Evolutionary conservation across 2,329 filamentous ascomycete species (phyloP), one percentile per base, ranked within the genome.

Genomic region (Juglanconis juglandina): DNA sequence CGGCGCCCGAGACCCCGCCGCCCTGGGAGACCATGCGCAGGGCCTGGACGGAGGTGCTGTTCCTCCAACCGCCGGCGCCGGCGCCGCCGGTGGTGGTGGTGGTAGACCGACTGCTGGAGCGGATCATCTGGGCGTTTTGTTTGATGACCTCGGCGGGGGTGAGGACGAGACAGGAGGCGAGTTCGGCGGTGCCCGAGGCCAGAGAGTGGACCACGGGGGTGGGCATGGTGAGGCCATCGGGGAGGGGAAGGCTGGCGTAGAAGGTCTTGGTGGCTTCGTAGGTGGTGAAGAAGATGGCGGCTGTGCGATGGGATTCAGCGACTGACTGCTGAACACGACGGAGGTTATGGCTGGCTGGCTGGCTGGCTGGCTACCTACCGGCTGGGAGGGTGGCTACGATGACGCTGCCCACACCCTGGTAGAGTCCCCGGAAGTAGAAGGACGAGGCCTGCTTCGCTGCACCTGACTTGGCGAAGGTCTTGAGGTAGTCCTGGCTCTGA

Each of bases 131-230:
- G 0, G 93, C 92, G 73, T 96, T 96, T 71, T 96, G 92, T 76
- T 97, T 96, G 64, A 96, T 85, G 7, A 96, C 91, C 72, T 96
- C 92, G 13, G 92, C 91, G 0, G 92, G 93, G 0, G 92, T 94
- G 41, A 96, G 83, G 63, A 96, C 90, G 24, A 92, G 81, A 70
- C 93, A 96, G 5, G 91, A 93, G 3, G 92, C 90, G 66, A 92
- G 83, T 74, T 97, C 93, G 1, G 89, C 93, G 14, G 86, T 76
- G 2, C 87, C 88, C 1, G 91, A 96, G 11, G 92, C 88, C 3
- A 83, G 74, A 5, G 89, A 83, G 71, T 96, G 89, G 58, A 92
- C 82, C 9, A 92, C 65, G 0, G 91, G 86, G 54, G 84, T 79
- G 1, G 91, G 90, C 0, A 92, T 63, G 62, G 69, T 66, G 61